Evolutionary conservation across 225 moss, liverwort and hornwort species (phyloP).

Genomic region (Pleurozium schreberi): DNA sequence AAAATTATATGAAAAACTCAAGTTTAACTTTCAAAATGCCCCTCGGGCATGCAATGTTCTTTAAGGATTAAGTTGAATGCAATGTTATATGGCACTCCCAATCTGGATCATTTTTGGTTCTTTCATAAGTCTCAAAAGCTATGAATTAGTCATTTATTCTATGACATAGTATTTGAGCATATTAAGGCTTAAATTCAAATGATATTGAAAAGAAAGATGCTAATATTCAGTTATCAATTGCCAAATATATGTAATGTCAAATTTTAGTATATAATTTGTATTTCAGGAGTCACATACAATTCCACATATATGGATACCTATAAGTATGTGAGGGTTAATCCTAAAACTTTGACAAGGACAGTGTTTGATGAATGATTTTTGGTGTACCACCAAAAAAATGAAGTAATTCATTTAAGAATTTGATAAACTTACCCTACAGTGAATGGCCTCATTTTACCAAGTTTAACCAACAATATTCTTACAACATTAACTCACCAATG

Average conservation of each 20-base stretch:
- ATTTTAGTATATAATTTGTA: not conserved
- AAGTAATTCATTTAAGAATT: not conserved
- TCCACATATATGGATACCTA: fast-evolving
- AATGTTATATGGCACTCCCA: too few species aligned
- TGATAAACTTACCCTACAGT: not conserved
- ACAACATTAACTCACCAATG: not conserved
- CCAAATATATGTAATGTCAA: not conserved
- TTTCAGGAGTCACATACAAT: fast-evolving
- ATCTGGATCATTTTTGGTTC: not conserved
- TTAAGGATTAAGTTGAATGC: too few species aligned
- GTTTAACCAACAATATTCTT: not conserved
- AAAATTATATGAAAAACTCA: too few species aligned
- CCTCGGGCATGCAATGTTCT: too few species aligned
- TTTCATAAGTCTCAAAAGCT: not conserved
- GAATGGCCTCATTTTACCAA: fast-evolving
- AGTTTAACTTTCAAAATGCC: too few species aligned
- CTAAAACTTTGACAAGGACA: fast-evolving
- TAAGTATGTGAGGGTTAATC: fast-evolving
- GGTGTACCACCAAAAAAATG: fast-evolving
- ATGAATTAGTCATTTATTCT: too few species aligned
- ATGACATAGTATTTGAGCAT: fast-evolving
- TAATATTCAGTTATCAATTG: not conserved
- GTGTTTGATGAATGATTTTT: not conserved
- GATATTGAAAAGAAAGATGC: not conserved
- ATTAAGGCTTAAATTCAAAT: too few species aligned